Percentiles rank a stretch among this genome's conserved stretches.
Conservation (phyloP, 768 basidiomycete genomes). For the Paxillus involutus region DNA sequence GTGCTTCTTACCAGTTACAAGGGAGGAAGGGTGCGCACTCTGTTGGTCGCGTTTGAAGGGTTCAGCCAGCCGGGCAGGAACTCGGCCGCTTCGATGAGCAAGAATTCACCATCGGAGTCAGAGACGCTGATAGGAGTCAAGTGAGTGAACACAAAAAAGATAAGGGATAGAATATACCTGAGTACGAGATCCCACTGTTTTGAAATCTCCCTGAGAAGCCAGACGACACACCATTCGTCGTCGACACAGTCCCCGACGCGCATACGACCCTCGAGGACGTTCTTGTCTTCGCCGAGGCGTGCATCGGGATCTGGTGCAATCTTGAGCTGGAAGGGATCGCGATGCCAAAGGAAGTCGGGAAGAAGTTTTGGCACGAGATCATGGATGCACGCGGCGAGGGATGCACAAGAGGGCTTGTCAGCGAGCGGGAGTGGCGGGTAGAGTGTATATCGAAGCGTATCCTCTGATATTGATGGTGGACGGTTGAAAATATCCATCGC, state of each 20-base stretch:
- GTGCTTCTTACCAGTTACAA: slow-evolving; percentile 30
- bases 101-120: slow-evolving; percentile 94
- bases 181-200: slow-evolving; percentile 78
- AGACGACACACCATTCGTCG: slow-evolving; percentile 96
- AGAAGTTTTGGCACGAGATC: slow-evolving; percentile 55
- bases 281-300: slow-evolving; percentile 33
- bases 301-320: slow-evolving; percentile 48
- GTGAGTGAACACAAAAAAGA: slow-evolving; percentile 12
- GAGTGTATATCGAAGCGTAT: slow-evolving; percentile 77
- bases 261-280: slow-evolving; percentile 79
- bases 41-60: slow-evolving; percentile 88
- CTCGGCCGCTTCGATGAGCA: slow-evolving; percentile 95
- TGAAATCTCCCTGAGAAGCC: slow-evolving; percentile 80
- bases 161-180: slow-evolving; percentile 50
- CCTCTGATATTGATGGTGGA: slow-evolving; percentile 79
- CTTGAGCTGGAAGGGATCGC: slow-evolving; percentile 80
- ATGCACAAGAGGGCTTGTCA: slow-evolving; percentile 60
- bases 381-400: slow-evolving; percentile 68
- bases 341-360: slow-evolving; percentile 75
- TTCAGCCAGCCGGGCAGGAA: slow-evolving; percentile 87
- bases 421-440: slow-evolving; percentile 55
- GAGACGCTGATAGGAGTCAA: slow-evolving; percentile 38
- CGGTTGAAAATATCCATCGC: slow-evolving; percentile 73
- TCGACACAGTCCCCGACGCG: slow-evolving; percentile 96
- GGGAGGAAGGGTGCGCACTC: slow-evolving; percentile 59